phyloP scores from a whole-genome alignment of 129 eudicot genomes.

The Pittosporum tobira region DNA sequence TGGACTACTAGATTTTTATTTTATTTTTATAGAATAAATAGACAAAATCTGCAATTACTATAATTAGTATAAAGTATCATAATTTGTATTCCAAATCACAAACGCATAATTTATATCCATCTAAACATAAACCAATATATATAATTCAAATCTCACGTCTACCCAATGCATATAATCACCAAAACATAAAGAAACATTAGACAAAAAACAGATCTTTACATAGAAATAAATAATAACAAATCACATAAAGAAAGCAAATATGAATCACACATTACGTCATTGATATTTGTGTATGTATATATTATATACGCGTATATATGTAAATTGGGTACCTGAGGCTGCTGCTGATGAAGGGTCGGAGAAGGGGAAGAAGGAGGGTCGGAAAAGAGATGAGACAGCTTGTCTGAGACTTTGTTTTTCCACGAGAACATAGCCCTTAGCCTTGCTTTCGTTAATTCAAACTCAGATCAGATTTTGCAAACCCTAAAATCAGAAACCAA shows the following conservation, averaged over 20 bases:
- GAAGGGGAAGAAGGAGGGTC: conserved; percentile 35
- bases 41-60: too few species aligned
- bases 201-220: too few species aligned
- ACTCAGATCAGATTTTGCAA: background rate
- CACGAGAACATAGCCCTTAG: conserved; percentile 32
- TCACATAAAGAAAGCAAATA: too few species aligned
- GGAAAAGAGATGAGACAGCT: conserved; percentile 41
- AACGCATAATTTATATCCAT: background rate
- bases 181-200: too few species aligned
- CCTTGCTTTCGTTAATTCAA: background rate
- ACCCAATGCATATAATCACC: too few species aligned
- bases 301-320: background rate
- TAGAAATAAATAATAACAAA: too few species aligned
- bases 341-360: conserved; percentile 27
- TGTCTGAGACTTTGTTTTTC: conserved; percentile 46
- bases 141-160: background rate
- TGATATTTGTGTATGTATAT: background rate
- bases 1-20: background rate
- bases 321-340: background rate
- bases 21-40: too few species aligned
- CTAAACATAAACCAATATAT: background rate
- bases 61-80: too few species aligned
- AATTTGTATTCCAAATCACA: background rate
- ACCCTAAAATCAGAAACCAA: background rate
- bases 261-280: background rate